Evolutionary conservation across 305 asterid species (phyloP), one percentile per base, ranked within the genome.

Genomic region (Ilex paraguariensis): DNA sequence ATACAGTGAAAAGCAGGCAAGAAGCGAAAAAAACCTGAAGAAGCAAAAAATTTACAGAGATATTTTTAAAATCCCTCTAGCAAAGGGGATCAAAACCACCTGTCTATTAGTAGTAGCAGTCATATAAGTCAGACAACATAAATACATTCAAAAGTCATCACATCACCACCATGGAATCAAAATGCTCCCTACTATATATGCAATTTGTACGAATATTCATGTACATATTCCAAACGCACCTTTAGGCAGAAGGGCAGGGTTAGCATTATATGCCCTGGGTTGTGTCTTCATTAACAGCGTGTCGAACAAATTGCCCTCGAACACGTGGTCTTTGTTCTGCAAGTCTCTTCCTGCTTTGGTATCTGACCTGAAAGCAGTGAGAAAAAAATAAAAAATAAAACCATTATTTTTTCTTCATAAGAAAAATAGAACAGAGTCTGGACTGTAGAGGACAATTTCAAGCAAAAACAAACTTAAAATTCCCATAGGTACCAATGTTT

Each of bases 321-420:
- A 77, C 63, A 7, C 86, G 86, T 28, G 86, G 79, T 71, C 86
- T 69, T 66, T 72, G 75, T 66, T 81, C 86, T 40, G 86, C 86
- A 14, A 81, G 70, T 56, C 68, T 72, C 74, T 81, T 77, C 66
- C 86, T 72, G 70, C 83, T 72, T 59, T 81, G 81, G 61, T 81
- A 81, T 65, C 83, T 70, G 10, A 81, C 83, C 86, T 81, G 70
- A 40, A 62, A 66, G 58, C 9, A 21, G n/a, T 7, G 4, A 56
- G n/a, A 44, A 48, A 3, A 8, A 36, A 21, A 1, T 21, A 21
- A 21, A 36, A 36, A 36, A 36, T 36, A 8, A 36, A 36, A 4
- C 42, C 42, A 36, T 36, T 8, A 36, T 36, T 36, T 36, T 36
- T 36, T 8, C 9, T 36, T 36, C 42, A 4, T 36, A 36, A 36